Evolutionary conservation across 106 monocot genomes (phyloP).

Genomic region (Allium sativum): DNA sequence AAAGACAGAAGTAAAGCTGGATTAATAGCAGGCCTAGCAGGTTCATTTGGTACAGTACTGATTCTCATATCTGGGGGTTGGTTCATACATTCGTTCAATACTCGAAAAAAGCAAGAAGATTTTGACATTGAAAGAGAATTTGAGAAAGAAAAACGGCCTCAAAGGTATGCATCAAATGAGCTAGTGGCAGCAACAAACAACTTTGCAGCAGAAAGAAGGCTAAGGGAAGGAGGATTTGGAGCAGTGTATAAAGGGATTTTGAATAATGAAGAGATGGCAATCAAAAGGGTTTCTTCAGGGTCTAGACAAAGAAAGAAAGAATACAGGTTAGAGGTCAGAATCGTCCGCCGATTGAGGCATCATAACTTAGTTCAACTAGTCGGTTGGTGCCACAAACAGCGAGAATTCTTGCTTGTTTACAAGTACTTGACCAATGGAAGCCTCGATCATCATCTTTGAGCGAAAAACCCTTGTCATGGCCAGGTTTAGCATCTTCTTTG

Average conservation of each 20-base stretch:
- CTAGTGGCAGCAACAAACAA: conserved; percentile 16
- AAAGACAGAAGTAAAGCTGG: neutral
- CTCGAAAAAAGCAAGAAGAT: neutral
- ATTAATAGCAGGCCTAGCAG: neutral
- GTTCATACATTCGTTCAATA: conserved; percentile 1
- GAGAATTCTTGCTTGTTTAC: conserved; percentile 13
- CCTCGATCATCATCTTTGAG: conserved; percentile 19
- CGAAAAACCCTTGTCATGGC: conserved; percentile 6
- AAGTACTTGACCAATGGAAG: conserved; percentile 48
- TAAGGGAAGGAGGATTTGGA: conserved; percentile 24
- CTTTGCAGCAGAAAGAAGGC: conserved; percentile 11
- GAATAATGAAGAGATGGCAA: conserved; percentile 7
- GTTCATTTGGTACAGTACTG: neutral
- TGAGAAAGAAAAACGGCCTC: conserved; percentile 13
- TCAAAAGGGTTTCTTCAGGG: conserved; percentile 16
- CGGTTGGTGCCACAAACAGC: conserved; percentile 19
- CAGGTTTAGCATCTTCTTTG: conserved; percentile 13
- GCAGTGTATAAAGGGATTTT: conserved; percentile 17
- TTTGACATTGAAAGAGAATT: conserved; percentile 7
- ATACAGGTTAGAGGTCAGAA: conserved; percentile 10
- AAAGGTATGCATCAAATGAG: conserved; percentile 5
- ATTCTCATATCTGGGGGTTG: neutral
- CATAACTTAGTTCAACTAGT: conserved; percentile 20
- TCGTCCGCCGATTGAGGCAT: conserved; percentile 23
- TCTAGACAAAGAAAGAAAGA: conserved; percentile 11